A percentile compares a stretch with the other conserved stretches of the same genome.
Evolutionary conservation across 176 grass and related monocot species (phyloP).

Genomic region (Saccharum spontaneum): DNA sequence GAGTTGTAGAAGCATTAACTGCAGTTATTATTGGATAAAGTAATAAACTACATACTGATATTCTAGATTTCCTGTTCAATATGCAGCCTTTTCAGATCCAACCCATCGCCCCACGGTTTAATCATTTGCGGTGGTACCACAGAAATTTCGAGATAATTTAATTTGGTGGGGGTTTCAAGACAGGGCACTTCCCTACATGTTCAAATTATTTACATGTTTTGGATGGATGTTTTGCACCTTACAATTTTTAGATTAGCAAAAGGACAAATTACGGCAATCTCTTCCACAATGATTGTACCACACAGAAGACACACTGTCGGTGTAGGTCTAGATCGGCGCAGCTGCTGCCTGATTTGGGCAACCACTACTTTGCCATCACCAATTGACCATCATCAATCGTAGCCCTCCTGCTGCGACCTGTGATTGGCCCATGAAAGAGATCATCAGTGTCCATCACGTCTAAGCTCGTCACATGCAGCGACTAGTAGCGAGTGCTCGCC

Average conservation of each 20-base stretch:
- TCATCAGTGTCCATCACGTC: background rate
- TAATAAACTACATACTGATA: background rate
- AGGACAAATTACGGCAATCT: background rate
- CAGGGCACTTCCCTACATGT: background rate
- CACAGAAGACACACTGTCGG: background rate
- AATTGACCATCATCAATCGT: background rate
- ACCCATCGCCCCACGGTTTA: background rate
- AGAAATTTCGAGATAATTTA: background rate
- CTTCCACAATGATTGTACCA: background rate
- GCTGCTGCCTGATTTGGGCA: background rate
- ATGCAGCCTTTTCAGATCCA: background rate
- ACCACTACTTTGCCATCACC: background rate
- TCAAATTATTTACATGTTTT: background rate
- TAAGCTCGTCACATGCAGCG: constrained; percentile 4
- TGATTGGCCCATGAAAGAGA: background rate
- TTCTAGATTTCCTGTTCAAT: background rate
- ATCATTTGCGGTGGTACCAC: background rate
- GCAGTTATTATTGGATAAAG: too few relatives aligned
- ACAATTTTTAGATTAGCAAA: background rate
- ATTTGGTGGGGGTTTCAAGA: background rate
- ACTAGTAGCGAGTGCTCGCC: background rate
- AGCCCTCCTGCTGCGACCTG: background rate
- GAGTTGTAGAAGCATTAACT: too few relatives aligned
- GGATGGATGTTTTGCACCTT: background rate
- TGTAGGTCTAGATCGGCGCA: constrained; percentile 12